A percentile compares a stretch with the other conserved stretches of the same genome.
Evolutionary conservation across 306 rosid species (phyloP).

Genomic region (Prunus davidiana): DNA sequence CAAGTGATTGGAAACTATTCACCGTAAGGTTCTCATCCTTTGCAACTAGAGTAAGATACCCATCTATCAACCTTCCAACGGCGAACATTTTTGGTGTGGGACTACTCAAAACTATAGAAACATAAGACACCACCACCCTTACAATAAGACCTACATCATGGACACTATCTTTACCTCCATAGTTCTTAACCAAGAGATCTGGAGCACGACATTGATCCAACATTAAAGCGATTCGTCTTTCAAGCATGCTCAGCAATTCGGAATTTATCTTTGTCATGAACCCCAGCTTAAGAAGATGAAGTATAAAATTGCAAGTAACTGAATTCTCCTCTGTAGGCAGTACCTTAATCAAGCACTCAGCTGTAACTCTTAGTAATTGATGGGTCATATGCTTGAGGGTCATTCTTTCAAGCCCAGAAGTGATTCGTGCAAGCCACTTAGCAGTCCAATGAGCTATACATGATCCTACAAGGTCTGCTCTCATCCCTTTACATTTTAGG

Average conservation of each 20-base stretch:
- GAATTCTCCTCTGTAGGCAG: conserved; percentile 67
- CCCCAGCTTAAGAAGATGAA: conserved; percentile 63
- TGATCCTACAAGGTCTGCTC: conserved; percentile 53
- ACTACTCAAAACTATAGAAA: conserved; percentile 25
- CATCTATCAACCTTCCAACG: conserved; percentile 75
- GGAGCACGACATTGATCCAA: conserved; percentile 49
- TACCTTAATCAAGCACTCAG: conserved; percentile 57
- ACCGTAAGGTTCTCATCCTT: conserved; percentile 55
- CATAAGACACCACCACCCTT: conserved; percentile 50
- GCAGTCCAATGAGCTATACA: conserved; percentile 61
- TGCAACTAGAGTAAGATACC: conserved; percentile 59
- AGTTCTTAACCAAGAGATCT: conserved; percentile 63
- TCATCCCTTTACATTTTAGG: conserved; percentile 47
- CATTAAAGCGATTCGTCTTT: conserved; percentile 51
- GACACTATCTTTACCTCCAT: conserved; percentile 33
- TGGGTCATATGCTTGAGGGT: conserved; percentile 21
- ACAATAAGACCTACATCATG: conserved; percentile 53
- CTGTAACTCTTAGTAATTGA: conserved; percentile 45
- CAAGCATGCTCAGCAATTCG: conserved; percentile 36
- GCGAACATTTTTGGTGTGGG: conserved; percentile 33
- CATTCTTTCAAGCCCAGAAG: conserved; percentile 32
- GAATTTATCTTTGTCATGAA: conserved; percentile 42
- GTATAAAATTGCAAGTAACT: conserved; percentile 62
- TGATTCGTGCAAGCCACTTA: conserved; percentile 51
- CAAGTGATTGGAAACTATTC: conserved; percentile 52